Conservation (phyloP, 1,284 basidiomycete species). For the Tremellales sp. region DNA sequence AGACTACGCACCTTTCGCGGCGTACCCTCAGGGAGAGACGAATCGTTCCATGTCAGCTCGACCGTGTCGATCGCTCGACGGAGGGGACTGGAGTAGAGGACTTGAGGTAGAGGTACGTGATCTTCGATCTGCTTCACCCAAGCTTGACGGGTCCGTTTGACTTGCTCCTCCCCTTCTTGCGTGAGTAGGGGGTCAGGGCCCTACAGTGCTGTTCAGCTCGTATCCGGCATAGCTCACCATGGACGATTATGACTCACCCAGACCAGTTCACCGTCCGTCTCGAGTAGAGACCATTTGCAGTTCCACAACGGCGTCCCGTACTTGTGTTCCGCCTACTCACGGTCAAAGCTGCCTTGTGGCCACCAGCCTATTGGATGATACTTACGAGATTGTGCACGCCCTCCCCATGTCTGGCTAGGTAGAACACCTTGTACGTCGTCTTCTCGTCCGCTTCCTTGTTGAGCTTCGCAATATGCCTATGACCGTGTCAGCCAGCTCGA, state of each 20-base stretch:
- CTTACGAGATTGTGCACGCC: conserved; percentile 31
- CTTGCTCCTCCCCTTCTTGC: conserved; percentile 14
- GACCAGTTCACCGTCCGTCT: conserved; percentile 31
- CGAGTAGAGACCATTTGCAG: conserved; percentile 24
- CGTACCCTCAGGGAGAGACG: too few relatives aligned
- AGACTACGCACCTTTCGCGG: conserved; percentile 1
- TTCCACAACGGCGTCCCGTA: conserved; percentile 45
- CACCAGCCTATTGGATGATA: not conserved
- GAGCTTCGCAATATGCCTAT: conserved; percentile 17
- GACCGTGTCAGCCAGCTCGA: too few relatives aligned
- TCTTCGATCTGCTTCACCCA: conserved; percentile 31
- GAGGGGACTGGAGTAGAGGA: conserved; percentile 36
- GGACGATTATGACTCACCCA: conserved; percentile 16
- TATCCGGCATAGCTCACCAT: not conserved
- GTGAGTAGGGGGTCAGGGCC: not conserved
- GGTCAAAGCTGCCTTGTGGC: not conserved
- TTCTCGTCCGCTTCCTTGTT: conserved; percentile 24
- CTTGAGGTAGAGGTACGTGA: conserved; percentile 30
- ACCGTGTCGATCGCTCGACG: conserved; percentile 31
- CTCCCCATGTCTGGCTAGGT: conserved; percentile 46
- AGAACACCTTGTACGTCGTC: conserved; percentile 44
- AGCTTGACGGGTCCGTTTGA: conserved; percentile 18
- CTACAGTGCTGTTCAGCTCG: not conserved
- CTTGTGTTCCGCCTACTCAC: conserved; percentile 25
- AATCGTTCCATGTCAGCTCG: conserved; percentile 35